These are phyloP conservation scores for Phaeotremella fagi DNA, from an alignment of 768 basidiomycete species.

Conservation along the genomic window DNA sequence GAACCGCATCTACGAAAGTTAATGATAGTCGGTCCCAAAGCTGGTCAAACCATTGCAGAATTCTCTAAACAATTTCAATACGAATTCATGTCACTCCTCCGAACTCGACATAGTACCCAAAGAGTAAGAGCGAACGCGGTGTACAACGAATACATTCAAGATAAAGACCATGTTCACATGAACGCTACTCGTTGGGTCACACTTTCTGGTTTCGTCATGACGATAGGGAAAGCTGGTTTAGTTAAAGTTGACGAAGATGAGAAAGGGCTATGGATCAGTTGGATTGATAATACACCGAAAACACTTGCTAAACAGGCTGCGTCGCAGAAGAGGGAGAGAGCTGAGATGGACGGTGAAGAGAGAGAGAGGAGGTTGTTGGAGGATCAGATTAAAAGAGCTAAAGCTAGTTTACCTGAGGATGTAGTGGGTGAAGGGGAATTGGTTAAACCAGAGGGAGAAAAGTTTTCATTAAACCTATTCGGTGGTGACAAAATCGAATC, in stretches of 20 bases:
- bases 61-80: slow-evolving; percentile 84
- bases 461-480: slow-evolving; percentile 34
- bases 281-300: slow-evolving; percentile 95
- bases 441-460: slow-evolving; percentile 40
- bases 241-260: slow-evolving; percentile 96
- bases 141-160: slow-evolving; percentile 95
- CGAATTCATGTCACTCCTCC: slow-evolving; percentile 85
- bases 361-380: slow-evolving; percentile 81
- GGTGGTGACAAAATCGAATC: slow-evolving; percentile 8
- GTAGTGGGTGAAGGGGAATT: slow-evolving; percentile 20
- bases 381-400: slow-evolving; percentile 90
- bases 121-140: slow-evolving; percentile 90
- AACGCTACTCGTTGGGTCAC: slow-evolving; percentile 98
- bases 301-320: slow-evolving; percentile 74
- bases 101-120: slow-evolving; percentile 89
- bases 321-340: slow-evolving; percentile 75
- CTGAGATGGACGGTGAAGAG: slow-evolving; percentile 88
- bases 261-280: slow-evolving; percentile 95
- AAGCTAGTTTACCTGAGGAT: slow-evolving; percentile 31
- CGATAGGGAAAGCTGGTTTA: slow-evolving; percentile 77
- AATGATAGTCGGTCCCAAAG: slow-evolving; percentile 92
- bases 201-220: slow-evolving; percentile 88
- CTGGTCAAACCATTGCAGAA: slow-evolving; percentile 83
- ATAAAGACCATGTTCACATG: slow-evolving; percentile 94
- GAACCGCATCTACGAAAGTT: slow-evolving; percentile 93